phyloP scores from a whole-genome alignment of 345 rosid genomes.

The Bretschneidera sinensis region DNA sequence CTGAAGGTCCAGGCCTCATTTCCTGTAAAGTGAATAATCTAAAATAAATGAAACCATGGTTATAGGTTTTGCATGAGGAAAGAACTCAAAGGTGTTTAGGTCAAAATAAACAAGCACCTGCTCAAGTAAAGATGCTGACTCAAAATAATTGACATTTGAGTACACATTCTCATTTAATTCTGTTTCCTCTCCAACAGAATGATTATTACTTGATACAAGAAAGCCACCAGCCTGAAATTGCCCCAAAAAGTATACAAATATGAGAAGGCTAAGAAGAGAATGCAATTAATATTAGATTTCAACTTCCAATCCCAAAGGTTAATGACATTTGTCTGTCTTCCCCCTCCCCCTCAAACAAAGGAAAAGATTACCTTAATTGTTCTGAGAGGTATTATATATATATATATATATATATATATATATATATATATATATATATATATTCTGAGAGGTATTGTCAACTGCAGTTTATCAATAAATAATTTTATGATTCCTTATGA shows the following conservation, averaged over 20 bases:
- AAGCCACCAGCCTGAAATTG: constrained; percentile 69
- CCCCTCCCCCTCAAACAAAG: too few relatives aligned
- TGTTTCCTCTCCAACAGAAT: constrained; percentile 54
- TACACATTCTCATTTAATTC: constrained; percentile 72
- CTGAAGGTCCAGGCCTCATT: constrained; percentile 52
- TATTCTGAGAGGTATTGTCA: too few relatives aligned
- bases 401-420: too few relatives aligned
- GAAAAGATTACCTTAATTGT: too few relatives aligned
- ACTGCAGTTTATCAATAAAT: too few relatives aligned
- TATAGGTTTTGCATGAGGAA: constrained; percentile 19
- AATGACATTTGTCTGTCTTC: too few relatives aligned
- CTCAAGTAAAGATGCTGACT: constrained; percentile 66
- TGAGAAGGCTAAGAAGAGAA: neutral
- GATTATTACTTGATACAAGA: constrained; percentile 74
- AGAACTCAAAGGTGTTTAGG: constrained; percentile 12
- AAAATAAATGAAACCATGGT: constrained; percentile 15
- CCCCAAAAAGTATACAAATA: constrained; percentile 7
- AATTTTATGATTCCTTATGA: too few relatives aligned
- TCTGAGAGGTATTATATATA: too few relatives aligned
- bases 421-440: too few relatives aligned
- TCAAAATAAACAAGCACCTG: constrained; percentile 47
- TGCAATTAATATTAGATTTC: neutral
- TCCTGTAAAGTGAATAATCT: constrained; percentile 45
- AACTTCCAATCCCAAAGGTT: neutral
- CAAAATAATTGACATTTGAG: constrained; percentile 44